Base-by-base conservation (phyloP, 2,329 filamentous ascomycete genomes). In the Penicillium palitans region DNA sequence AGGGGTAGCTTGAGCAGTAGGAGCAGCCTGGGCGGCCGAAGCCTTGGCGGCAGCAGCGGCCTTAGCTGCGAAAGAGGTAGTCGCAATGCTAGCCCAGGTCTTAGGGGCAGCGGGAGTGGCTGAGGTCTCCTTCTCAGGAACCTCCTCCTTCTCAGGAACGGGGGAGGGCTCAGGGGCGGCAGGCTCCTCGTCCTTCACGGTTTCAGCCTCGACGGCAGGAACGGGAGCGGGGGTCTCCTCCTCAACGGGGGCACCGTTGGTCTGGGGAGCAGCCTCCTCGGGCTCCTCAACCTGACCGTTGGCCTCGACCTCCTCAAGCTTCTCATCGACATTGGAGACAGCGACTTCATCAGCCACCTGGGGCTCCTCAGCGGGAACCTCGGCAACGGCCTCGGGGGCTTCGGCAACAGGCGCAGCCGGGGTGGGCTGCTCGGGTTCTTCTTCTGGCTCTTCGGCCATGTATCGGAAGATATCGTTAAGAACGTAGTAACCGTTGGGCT, bases 401-500 rank as follows among this genome's bases (percentile, higher is more conserved):
- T 80, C 76, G 65, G 81, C 55, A 58, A 80, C 79, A 33, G 65
- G 57, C 17, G 79, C 62, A 56, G 66, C 62, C n/a, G 70, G 64
- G 21, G 61, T 61, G 35, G 66, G 66, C 58, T 72, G 76, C 63
- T 79, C 75, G 48, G 86, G 82, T 47, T 80, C 78, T 67, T 86
- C 78, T 61, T 88, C 87, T 33, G 40, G 48, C 59, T 90, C 90
- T 61, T 97, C 92, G 64, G 89, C 87, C 66, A 99, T 87, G 78
- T 96, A 98, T 68, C 95, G 86, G 81, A 98, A 91, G 74, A 99
- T 96, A 73, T 99, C 95, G 78, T 99, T 99, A 69, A 99, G 85
- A 35, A 99, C 93, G 70, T 96, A 99, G 82, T 98, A 99, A 64
- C 95, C 95, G 57, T 93, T 96, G 50, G 91, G 91, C 80, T 99